Evolutionary conservation across 768 basidiomycete genomes (phyloP), one percentile per base, ranked within the genome.

Genomic region (Thelephora ganbajun): DNA sequence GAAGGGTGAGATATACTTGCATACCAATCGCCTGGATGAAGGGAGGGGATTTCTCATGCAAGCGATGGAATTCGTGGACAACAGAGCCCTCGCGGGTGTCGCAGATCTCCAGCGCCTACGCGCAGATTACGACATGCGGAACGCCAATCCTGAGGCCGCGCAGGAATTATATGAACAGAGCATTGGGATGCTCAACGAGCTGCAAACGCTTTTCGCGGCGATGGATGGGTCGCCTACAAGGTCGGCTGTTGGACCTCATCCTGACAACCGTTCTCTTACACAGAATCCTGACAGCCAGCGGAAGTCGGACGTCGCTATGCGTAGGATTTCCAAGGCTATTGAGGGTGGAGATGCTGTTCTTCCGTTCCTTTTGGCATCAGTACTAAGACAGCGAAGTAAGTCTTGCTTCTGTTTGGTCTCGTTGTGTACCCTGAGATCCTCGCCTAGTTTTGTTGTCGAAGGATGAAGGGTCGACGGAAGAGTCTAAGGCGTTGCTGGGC

Each of bases 1-100:
- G 54, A 74, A 77, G 46, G 83, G 75, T 2, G 86, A 92, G 52
- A 67, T 94, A 2, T 70, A 80, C 42, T 60, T 90, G 4, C 71
- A 79, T 43, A 70, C 83, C 52, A 76, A 79, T 1, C 66, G 70
- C 35, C 55, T 82, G 4, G 69, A 74, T 5, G 75, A 77, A 19
- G 84, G 79, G 2, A 66, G 71, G 13, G 69, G 66, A 16, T 70
- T 66, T 16, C 66, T 94, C 12, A 63, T 66, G 19, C 63, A 65
- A 51, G 81, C 77, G 2, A 70, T 66, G 0, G 65, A 59, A 47
- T 52, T 74, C 7, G 56, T 79, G 43, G 61, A 68, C 13, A 66
- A 70, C 34, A 64, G 75, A 30, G 62, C 69, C 5, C 75, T 74
- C 2, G 66, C 75, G 7, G 82, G 84, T 53, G 68, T 69, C 13